Evolutionary conservation across 305 asterid species (phyloP).

Genomic region (Rubia tinctorum): DNA sequence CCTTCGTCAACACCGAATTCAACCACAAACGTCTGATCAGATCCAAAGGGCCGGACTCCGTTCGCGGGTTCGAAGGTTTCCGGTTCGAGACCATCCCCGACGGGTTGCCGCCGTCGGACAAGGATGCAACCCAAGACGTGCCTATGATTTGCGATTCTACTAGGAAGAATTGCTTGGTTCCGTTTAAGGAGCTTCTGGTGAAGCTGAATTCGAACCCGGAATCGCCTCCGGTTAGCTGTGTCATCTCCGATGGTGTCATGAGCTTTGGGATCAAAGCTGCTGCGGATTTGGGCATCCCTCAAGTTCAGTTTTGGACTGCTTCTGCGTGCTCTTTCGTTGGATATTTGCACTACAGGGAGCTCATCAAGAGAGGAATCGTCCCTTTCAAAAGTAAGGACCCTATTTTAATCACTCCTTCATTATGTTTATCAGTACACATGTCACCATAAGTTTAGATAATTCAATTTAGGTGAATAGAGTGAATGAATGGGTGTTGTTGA

Average conservation of each 20-base stretch:
- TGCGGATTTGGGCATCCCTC: constrained; percentile 39
- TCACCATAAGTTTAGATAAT: too few species aligned
- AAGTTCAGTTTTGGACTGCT: constrained; percentile 54
- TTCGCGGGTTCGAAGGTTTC: constrained; percentile 40
- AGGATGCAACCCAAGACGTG: constrained; percentile 43
- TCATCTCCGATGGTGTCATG: constrained; percentile 42
- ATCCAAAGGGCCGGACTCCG: constrained; percentile 41
- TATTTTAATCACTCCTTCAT: neutral
- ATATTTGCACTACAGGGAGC: constrained; percentile 37
- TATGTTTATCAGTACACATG: too few species aligned
- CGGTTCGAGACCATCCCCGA: constrained; percentile 55
- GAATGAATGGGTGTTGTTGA: too few species aligned
- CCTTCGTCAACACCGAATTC: constrained; percentile 57
- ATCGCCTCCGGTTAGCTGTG: constrained; percentile 32
- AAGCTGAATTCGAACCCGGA: constrained; percentile 30
- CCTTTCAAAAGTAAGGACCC: constrained; percentile 20
- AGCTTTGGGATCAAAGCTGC: constrained; percentile 44
- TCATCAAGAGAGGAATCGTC: constrained; percentile 30
- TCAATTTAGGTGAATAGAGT: too few species aligned
- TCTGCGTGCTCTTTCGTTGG: constrained; percentile 44
- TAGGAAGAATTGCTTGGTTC: constrained; percentile 37
- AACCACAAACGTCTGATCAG: constrained; percentile 48
- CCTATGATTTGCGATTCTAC: constrained; percentile 33
- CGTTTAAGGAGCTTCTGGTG: constrained; percentile 41
- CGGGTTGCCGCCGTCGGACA: constrained; percentile 37